Conservation (phyloP, 371 early-diverging fungal genomes). For the Mucor racemosus region DNA sequence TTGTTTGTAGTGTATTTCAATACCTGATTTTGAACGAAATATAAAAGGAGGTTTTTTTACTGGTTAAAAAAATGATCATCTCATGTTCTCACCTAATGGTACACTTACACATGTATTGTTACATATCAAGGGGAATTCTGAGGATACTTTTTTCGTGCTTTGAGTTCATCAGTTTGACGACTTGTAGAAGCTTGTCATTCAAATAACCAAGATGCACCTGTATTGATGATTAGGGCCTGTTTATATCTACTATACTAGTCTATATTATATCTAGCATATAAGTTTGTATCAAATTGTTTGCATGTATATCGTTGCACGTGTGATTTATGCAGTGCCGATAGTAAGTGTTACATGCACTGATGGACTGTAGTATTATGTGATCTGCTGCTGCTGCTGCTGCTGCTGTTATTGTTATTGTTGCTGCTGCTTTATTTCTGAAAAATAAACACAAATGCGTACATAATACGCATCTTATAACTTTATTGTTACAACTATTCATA, state of each 20-base stretch:
- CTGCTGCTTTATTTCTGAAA: not conserved
- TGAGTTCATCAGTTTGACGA: too few relatives aligned
- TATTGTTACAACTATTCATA: too few relatives aligned
- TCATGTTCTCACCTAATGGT: not conserved
- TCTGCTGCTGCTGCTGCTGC: not conserved
- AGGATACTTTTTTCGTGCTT: not conserved
- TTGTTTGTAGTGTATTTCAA: slow-evolving; percentile 1
- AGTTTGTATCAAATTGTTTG: not conserved
- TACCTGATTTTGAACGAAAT: not conserved
- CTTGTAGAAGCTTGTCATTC: too few relatives aligned
- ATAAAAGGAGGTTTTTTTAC: not conserved
- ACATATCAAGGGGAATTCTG: not conserved
- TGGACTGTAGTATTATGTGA: not conserved
- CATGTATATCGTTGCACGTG: slow-evolving; percentile 2
- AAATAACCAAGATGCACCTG: too few relatives aligned
- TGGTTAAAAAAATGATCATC: not conserved
- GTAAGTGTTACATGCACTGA: not conserved
- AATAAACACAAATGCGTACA: not conserved
- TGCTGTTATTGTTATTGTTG: too few relatives aligned
- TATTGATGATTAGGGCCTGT: too few relatives aligned
- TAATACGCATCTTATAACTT: not conserved
- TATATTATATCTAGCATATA: not conserved
- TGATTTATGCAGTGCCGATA: not conserved
- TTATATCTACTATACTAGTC: not conserved
- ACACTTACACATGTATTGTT: not conserved